These are phyloP conservation scores for Agrocybe chaxingu DNA, from an alignment of 768 basidiomycete species.

Conservation along the genomic window DNA sequence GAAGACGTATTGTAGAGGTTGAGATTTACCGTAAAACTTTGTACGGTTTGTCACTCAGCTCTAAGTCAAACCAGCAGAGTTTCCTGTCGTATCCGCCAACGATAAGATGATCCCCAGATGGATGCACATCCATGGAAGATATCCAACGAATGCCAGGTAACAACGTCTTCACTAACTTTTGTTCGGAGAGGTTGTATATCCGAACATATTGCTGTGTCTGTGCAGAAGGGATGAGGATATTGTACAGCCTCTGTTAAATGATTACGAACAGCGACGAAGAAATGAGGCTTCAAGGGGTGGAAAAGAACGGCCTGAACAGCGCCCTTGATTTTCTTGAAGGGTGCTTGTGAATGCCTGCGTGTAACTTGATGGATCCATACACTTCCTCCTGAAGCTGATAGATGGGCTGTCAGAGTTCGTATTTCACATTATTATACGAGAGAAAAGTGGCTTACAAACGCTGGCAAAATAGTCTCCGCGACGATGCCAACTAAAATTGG, in stretches of 20 bases:
- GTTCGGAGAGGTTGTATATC: slow-evolving; percentile 91
- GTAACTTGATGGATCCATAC: slow-evolving; percentile 97
- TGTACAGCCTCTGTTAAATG: slow-evolving; percentile 8
- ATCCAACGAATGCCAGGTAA: slow-evolving; percentile 97
- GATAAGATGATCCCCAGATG: slow-evolving; percentile 93
- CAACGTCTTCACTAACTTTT: slow-evolving; percentile 91
- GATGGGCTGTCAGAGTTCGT: not conserved
- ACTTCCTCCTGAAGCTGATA: slow-evolving; percentile 68
- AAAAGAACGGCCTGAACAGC: slow-evolving; percentile 87
- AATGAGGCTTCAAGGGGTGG: slow-evolving; percentile 92
- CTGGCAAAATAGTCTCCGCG: slow-evolving; percentile 95
- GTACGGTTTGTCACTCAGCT: slow-evolving; percentile 95
- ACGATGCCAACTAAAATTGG: slow-evolving; percentile 88
- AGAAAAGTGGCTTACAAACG: slow-evolving; percentile 66
- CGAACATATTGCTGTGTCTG: slow-evolving; percentile 97
- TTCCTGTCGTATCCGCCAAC: slow-evolving; percentile 98
- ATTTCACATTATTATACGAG: not conserved
- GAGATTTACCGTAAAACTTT: slow-evolving; percentile 80
- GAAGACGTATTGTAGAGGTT: slow-evolving; percentile 2
- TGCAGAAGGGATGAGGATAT: slow-evolving; percentile 6
- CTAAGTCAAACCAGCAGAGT: slow-evolving; percentile 98
- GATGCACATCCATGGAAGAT: slow-evolving; percentile 95
- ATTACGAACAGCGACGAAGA: slow-evolving; percentile 89
- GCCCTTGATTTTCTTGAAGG: slow-evolving; percentile 95
- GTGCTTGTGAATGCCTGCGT: slow-evolving; percentile 93